These are phyloP conservation scores for Cyclospora cayetanensis DNA, from an alignment of 169 alveolate genomes.

Conservation along the genomic window DNA sequence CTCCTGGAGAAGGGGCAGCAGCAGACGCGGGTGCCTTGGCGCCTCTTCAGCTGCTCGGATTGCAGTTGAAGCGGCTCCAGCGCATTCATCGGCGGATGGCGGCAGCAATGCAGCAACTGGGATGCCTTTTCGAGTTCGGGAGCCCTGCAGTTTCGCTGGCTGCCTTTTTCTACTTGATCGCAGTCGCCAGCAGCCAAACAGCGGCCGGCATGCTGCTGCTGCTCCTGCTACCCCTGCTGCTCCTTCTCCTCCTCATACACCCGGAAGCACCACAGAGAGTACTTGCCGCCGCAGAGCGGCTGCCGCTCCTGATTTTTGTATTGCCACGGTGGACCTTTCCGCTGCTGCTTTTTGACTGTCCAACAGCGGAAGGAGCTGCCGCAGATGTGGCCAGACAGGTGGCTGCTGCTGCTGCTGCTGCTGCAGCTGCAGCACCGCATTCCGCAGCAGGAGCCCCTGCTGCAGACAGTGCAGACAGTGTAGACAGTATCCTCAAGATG, in stretches of 20 bases:
- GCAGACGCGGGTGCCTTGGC: background rate
- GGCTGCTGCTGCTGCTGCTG: background rate
- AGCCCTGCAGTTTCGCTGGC: background rate
- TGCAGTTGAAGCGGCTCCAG: background rate
- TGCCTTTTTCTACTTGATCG: background rate
- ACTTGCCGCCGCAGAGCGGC: background rate
- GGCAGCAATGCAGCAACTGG: background rate
- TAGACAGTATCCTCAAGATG: background rate
- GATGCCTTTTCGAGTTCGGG: background rate
- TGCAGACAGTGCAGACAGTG: background rate
- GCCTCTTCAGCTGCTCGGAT: background rate
- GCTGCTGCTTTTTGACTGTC: constrained; percentile 7
- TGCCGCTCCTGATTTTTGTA: background rate
- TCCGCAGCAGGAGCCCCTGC: background rate
- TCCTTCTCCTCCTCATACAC: constrained; percentile 21
- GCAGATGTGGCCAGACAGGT: background rate
- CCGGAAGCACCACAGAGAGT: background rate
- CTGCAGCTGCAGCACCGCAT: background rate
- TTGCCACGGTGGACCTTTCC: background rate
- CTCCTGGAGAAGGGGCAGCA: background rate
- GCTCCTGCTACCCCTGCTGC: constrained; percentile 13
- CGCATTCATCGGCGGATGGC: background rate
- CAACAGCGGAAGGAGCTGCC: background rate
- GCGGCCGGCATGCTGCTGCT: background rate
- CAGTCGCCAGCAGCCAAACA: background rate